A percentile compares a stretch with the other conserved stretches of the same genome.
Conservation (phyloP, 352 stramenopile species). For the Phytophthora agathidicida region DNA sequence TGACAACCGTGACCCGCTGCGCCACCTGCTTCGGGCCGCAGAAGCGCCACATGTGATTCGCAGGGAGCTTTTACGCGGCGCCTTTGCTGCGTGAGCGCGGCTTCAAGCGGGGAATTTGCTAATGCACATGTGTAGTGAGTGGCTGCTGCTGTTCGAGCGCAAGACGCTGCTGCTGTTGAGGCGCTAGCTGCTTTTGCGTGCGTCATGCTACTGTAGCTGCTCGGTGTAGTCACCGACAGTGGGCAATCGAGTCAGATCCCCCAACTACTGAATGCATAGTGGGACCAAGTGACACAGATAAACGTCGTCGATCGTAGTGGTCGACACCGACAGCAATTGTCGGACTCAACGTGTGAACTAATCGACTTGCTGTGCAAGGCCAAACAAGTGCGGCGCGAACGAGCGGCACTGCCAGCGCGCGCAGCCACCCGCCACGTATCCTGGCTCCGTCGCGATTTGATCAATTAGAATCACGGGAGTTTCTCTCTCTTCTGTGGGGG, state of each 20-base stretch:
- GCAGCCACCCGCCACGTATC: conserved; percentile 1
- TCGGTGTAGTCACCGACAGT: conserved; percentile 29
- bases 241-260: conserved; percentile 22
- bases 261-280: conserved; percentile 40
- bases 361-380: too few species aligned
- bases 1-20: conserved; percentile 24
- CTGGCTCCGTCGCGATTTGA: conserved; percentile 18
- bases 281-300: conserved; percentile 27
- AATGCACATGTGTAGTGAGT: neutral
- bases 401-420: neutral
- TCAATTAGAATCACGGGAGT: neutral
- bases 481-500: too few species aligned
- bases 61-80: conserved; percentile 25
- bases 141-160: too few species aligned
- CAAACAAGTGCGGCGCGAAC: too few species aligned
- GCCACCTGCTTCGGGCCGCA: conserved; percentile 6
- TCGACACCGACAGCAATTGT: conserved; percentile 7
- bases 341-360: too few species aligned
- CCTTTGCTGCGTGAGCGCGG: conserved; percentile 22
- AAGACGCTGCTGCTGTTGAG: too few species aligned
- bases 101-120: neutral
- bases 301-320: conserved; percentile 26
- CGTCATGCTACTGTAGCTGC: too few species aligned
- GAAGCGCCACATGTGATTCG: conserved; percentile 27
- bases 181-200: too few species aligned